Conservation (phyloP, 1,284 basidiomycete species). For the Fomitiporia mediterranea region DNA sequence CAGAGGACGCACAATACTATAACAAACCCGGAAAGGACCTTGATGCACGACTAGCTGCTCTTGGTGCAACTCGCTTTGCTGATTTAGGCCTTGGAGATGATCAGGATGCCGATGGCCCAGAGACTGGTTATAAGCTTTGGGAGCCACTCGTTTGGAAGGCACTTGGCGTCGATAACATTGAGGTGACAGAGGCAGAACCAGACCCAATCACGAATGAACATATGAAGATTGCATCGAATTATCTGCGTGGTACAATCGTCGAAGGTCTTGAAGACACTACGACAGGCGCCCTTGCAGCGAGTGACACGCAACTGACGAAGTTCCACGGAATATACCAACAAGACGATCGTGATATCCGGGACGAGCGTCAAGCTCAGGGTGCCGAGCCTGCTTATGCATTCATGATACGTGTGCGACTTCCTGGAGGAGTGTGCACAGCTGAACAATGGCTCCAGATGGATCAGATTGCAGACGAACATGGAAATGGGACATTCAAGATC, state of each 20-base stretch:
- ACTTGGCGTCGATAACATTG: slow-evolving; percentile 86
- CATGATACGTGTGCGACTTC: slow-evolving; percentile 98
- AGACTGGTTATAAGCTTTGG: slow-evolving; percentile 96
- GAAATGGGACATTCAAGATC: slow-evolving; percentile 93
- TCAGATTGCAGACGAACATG: slow-evolving; percentile 93
- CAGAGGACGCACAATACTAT: slow-evolving; percentile 96
- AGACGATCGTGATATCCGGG: slow-evolving; percentile 97
- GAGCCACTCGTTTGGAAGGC: slow-evolving; percentile 93
- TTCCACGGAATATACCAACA: slow-evolving; percentile 98
- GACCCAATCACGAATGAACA: slow-evolving; percentile 99
- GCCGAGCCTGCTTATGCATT: slow-evolving; percentile 96
- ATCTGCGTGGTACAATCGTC: slow-evolving; percentile 91
- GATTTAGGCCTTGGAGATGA: slow-evolving; percentile 90
- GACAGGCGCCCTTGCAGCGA: slow-evolving; percentile 86
- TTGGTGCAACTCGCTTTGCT: slow-evolving; percentile 72
- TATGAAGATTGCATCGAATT: slow-evolving; percentile 96
- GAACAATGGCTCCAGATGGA: slow-evolving; percentile 96
- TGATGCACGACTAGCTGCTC: slow-evolving; percentile 68
- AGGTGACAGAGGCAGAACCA: slow-evolving; percentile 89
- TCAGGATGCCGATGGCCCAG: slow-evolving; percentile 93
- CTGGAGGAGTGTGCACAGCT: slow-evolving; percentile 90
- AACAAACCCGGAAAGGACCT: slow-evolving; percentile 97
- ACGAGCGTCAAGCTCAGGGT: slow-evolving; percentile 90
- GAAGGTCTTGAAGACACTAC: slow-evolving; percentile 86
- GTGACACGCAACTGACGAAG: slow-evolving; percentile 95